A percentile compares a stretch with the other conserved stretches of the same genome.
Conservation (phyloP, 2,329 filamentous ascomycete species). For the Alternaria angustiovoidea region DNA sequence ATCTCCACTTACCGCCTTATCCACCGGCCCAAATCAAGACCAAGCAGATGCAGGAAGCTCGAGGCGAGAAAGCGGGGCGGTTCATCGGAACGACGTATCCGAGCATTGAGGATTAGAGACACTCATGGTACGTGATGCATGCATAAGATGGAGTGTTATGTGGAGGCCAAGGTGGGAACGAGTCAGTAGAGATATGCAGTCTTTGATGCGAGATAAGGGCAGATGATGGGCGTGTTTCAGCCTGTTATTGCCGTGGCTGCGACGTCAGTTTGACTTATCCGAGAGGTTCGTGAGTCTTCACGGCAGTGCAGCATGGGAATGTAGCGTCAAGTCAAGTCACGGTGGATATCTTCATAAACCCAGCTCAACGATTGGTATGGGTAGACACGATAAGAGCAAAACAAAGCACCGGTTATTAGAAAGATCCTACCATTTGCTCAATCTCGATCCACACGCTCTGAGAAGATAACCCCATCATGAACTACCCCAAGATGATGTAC, state of each 20-base stretch:
- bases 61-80: constrained; percentile 3
- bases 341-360: background rate
- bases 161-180: background rate
- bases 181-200: background rate
- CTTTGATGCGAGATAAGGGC: background rate
- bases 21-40: background rate
- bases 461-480: constrained; percentile 47
- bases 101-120: background rate
- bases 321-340: background rate
- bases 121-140: background rate
- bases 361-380: constrained; percentile 22
- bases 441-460: constrained; percentile 40
- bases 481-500: constrained; percentile 53
- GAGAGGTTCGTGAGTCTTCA: background rate
- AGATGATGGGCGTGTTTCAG: background rate
- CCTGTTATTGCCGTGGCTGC: background rate
- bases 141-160: constrained; percentile 2
- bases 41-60: background rate
- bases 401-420: constrained; percentile 42
- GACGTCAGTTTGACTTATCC: background rate
- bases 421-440: constrained; percentile 48
- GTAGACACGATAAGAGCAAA: constrained; percentile 23
- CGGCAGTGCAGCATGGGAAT: background rate
- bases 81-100: background rate
- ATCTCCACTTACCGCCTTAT: constrained; percentile 7